Evolutionary conservation across 495 filamentous ascomycete genomes (phyloP).

Genomic region (Lichina pygmaea): DNA sequence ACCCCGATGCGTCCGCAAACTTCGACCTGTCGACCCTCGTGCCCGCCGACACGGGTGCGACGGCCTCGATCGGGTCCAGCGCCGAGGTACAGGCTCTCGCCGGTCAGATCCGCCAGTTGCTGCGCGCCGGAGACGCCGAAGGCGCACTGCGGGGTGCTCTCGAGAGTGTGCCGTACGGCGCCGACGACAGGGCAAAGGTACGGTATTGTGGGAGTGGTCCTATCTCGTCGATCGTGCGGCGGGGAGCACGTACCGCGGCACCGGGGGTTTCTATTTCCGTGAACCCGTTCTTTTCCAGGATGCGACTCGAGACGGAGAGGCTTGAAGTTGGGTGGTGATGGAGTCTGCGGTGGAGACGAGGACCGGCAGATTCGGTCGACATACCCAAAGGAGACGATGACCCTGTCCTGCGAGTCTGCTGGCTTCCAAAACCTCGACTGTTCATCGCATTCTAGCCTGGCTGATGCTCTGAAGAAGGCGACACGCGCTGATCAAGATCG

Average conservation of each 20-base stretch:
- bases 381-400: no score
- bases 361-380: no score
- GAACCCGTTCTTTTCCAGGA: not conserved
- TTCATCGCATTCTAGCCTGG: no score
- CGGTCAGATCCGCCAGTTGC: slow-evolving; percentile 56
- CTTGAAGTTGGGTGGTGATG: not conserved
- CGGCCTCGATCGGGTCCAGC: slow-evolving; percentile 27
- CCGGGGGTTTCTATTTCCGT: not conserved
- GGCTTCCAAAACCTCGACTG: no score
- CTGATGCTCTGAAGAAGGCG: no score
- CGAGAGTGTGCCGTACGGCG: slow-evolving; percentile 48
- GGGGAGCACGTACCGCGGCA: not conserved
- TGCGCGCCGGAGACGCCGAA: slow-evolving; percentile 62
- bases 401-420: no score
- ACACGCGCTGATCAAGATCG: no score
- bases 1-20: slow-evolving; percentile 67
- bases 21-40: slow-evolving; percentile 62
- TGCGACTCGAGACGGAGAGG: not conserved
- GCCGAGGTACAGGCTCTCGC: slow-evolving; percentile 46
- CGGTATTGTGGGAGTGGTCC: slow-evolving; percentile 1
- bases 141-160: slow-evolving; percentile 55
- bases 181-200: slow-evolving; percentile 48
- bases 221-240: not conserved
- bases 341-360: not conserved
- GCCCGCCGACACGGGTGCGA: slow-evolving; percentile 25